These are phyloP conservation scores for Haberlea rhodopensis DNA, from an alignment of 257 asterid species.

Conservation along the genomic window DNA sequence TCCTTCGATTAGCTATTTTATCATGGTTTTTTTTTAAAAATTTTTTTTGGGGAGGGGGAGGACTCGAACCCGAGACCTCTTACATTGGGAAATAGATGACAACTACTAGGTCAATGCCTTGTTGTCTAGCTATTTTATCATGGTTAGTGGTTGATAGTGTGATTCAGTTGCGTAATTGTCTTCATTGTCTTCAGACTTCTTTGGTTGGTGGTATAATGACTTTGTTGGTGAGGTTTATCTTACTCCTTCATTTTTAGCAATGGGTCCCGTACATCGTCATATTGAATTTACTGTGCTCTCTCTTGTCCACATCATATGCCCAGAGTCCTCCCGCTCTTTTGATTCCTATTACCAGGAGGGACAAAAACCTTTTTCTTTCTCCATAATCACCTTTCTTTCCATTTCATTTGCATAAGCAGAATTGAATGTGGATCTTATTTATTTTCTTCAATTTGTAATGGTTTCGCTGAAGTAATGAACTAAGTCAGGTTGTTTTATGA, in stretches of 20 bases:
- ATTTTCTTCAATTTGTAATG: slow-evolving; percentile 3
- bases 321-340: slow-evolving; percentile 11
- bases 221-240: not conserved
- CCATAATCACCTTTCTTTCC: not conserved
- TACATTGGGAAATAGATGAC: too few relatives aligned
- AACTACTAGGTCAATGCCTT: too few relatives aligned
- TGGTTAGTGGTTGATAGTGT: not conserved
- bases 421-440: not conserved
- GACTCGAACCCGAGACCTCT: too few relatives aligned
- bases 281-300: slow-evolving; percentile 6
- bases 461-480: not conserved
- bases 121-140: slow-evolving; percentile 5
- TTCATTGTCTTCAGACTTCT: not conserved
- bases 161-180: not conserved
- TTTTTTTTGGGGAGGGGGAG: too few relatives aligned
- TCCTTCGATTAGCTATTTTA: slow-evolving; percentile 5
- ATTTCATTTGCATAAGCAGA: not conserved
- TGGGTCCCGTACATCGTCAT: not conserved
- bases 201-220: not conserved
- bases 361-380: not conserved
- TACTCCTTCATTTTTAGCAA: slow-evolving; percentile 1
- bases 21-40: too few relatives aligned
- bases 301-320: not conserved
- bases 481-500: not conserved
- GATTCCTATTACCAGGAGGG: not conserved